Percentiles rank a stretch among this genome's conserved stretches.
phyloP scores from a whole-genome alignment of 768 basidiomycete genomes.

The Collybia nuda region DNA sequence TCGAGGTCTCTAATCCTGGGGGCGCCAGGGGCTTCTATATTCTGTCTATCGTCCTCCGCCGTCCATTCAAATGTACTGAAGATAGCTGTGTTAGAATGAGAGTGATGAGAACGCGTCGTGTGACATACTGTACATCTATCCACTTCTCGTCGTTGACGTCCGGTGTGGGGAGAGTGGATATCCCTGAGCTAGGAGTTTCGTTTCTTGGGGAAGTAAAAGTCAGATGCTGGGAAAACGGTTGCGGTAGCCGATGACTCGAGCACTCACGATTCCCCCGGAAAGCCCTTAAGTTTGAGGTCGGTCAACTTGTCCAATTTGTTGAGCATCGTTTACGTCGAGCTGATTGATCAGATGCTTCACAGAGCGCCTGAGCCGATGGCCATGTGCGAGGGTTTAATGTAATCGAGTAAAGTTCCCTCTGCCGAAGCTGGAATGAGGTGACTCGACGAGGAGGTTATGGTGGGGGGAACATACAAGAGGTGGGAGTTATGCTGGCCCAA shows the following conservation, averaged over 20 bases:
- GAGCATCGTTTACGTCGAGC: no score
- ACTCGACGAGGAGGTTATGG: background rate
- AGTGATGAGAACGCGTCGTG: background rate
- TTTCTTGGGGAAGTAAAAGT: background rate
- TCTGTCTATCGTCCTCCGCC: background rate
- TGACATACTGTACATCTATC: slow-evolving; percentile 14
- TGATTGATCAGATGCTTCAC: no score
- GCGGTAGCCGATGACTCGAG: background rate
- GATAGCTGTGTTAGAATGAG: background rate
- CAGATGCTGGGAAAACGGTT: background rate
- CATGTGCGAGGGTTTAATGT: background rate
- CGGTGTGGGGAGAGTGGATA: slow-evolving; percentile 9
- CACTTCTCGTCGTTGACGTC: slow-evolving; percentile 8
- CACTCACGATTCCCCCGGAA: slow-evolving; percentile 4
- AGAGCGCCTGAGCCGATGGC: no score
- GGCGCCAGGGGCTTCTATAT: slow-evolving; percentile 36
- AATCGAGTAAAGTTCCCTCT: background rate
- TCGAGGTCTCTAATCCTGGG: slow-evolving; percentile 56
- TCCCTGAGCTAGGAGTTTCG: slow-evolving; percentile 2
- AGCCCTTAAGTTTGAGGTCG: slow-evolving; percentile 1
- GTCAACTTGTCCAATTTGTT: slow-evolving; percentile 1
- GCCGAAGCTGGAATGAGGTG: background rate
- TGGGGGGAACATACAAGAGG: slow-evolving; percentile 5
- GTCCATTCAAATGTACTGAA: slow-evolving; percentile 10
- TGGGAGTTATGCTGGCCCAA: background rate